Percentiles rank a stretch among this genome's conserved stretches.
Conservation (phyloP, 805 yeast genomes). For the Kodamaea nitidulidarum region DNA sequence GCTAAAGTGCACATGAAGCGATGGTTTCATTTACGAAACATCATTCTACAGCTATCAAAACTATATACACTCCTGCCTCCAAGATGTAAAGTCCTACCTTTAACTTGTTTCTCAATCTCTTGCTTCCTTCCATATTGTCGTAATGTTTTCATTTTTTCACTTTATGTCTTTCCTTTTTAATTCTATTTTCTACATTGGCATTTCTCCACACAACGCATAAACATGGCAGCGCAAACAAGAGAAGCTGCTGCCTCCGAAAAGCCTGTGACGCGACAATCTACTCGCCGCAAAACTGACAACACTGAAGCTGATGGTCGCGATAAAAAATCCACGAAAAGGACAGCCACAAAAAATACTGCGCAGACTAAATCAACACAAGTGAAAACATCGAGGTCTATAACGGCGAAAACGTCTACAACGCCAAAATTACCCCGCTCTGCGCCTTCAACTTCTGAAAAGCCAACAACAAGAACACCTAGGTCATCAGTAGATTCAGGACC, state of each 20-base stretch:
- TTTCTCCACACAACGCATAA: constrained; percentile 1
- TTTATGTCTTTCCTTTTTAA: neutral
- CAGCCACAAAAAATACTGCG: neutral
- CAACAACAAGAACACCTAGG: neutral
- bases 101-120: too few species aligned
- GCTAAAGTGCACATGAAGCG: too few species aligned
- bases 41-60: too few species aligned
- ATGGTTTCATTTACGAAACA: too few species aligned
- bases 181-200: neutral
- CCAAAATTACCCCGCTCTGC: too few species aligned
- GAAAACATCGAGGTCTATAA: neutral
- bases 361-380: neutral
- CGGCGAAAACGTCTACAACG: too few species aligned
- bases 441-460: too few species aligned
- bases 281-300: neutral
- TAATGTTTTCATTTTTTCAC: neutral
- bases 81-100: too few species aligned
- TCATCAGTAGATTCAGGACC: neutral
- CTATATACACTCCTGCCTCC: too few species aligned
- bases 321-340: neutral
- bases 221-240: constrained; percentile 1
- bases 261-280: neutral
- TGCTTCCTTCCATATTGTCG: too few species aligned
- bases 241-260: constrained; percentile 1
- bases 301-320: neutral